Evolutionary conservation across 2,329 filamentous ascomycete genomes (phyloP).

Genomic region (Ceratocystis colombiana): DNA sequence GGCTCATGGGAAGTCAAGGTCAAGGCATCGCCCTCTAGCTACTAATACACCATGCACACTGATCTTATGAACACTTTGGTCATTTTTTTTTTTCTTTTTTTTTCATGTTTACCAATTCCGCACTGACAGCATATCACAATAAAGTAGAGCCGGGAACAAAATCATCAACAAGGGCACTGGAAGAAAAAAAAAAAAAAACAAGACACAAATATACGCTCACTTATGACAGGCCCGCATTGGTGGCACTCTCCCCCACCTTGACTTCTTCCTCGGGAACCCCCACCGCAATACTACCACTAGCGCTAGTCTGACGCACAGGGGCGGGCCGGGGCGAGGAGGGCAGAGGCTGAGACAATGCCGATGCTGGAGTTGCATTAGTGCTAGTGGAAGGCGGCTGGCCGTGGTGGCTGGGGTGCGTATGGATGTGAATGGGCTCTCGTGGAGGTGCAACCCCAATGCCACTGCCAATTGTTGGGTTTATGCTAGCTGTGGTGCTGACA

Average conservation of each 20-base stretch:
- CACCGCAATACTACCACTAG: conserved; percentile 39
- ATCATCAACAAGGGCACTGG: background rate
- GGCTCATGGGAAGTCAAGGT: background rate
- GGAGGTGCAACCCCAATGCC: conserved; percentile 27
- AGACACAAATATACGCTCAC: background rate
- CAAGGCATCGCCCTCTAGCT: no score
- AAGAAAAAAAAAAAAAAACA: background rate
- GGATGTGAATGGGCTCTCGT: conserved; percentile 20
- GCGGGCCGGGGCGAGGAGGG: conserved; percentile 35
- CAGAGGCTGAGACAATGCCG: conserved; percentile 6
- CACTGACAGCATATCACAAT: background rate
- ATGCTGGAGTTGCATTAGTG: conserved; percentile 2
- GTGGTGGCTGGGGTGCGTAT: conserved; percentile 29
- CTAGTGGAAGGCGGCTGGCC: conserved; percentile 32
- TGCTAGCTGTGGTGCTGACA: conserved; percentile 42
- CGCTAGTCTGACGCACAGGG: conserved; percentile 38
- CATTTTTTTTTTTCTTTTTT: background rate
- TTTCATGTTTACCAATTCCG: background rate
- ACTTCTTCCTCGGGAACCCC: conserved; percentile 52
- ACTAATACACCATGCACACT: no score
- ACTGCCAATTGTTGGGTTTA: conserved; percentile 32
- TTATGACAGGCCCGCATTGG: conserved; percentile 36
- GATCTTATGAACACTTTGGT: no score
- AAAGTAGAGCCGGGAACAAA: background rate
- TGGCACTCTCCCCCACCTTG: conserved; percentile 52